These are phyloP conservation scores for Balamuthia mandrillaris DNA, from an alignment of 208 protist genomes.

Conservation along the genomic window DNA sequence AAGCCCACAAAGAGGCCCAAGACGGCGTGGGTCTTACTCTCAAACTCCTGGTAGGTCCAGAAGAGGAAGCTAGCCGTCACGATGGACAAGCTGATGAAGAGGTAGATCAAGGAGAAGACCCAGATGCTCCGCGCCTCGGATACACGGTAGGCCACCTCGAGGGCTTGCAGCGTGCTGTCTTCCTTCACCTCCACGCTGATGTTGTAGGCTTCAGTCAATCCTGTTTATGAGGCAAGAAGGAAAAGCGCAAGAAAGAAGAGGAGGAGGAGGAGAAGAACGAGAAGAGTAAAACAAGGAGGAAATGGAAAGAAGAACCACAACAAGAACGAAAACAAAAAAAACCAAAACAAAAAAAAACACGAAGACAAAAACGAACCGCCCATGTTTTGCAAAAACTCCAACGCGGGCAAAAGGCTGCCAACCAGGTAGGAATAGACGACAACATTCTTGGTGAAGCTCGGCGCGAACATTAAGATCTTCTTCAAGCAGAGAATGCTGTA, in stretches of 20 bases:
- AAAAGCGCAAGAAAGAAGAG: neutral
- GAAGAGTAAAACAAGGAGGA: neutral
- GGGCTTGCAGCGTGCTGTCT: too few species aligned
- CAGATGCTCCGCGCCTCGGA: constrained; percentile 14
- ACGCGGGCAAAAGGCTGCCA: neutral
- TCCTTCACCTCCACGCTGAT: too few species aligned
- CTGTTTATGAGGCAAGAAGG: neutral
- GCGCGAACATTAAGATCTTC: constrained; percentile 22
- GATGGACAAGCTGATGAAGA: neutral
- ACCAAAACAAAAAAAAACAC: neutral
- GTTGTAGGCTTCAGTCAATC: neutral
- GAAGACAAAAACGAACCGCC: neutral
- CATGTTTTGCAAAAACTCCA: constrained; percentile 5
- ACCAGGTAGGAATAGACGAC: constrained; percentile 10
- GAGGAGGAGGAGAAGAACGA: neutral
- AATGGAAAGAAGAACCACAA: neutral
- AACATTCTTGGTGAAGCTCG: constrained; percentile 8
- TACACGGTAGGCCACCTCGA: too few species aligned
- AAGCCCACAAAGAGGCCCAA: neutral
- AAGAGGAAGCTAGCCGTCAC: neutral
- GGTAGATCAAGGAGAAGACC: constrained; percentile 13
- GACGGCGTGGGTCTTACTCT: neutral
- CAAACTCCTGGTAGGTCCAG: neutral
- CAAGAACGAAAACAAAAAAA: neutral
- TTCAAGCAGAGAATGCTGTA: constrained; percentile 10